Conservation (phyloP, 495 filamentous ascomycete species). For the Pyrenula massariospora region DNA sequence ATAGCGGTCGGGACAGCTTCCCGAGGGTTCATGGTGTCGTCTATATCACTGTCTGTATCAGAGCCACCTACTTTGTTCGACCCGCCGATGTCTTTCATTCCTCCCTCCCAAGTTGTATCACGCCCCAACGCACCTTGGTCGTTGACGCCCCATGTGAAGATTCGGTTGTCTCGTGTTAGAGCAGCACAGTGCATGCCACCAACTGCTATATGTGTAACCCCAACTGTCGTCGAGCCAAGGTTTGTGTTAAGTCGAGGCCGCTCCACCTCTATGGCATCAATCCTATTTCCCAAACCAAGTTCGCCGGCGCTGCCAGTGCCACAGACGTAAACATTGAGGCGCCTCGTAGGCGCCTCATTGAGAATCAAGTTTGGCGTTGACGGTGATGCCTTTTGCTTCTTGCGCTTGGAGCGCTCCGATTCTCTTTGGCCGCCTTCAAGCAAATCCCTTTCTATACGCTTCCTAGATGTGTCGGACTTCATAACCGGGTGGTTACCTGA, state of each 20-base stretch:
- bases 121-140: constrained; percentile 55
- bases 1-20: constrained; percentile 51
- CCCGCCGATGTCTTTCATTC: constrained; percentile 51
- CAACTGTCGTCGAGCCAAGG: constrained; percentile 44
- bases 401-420: no score
- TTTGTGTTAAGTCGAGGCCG: constrained; percentile 52
- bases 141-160: constrained; percentile 60
- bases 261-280: constrained; percentile 54
- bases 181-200: constrained; percentile 58
- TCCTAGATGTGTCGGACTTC: no score
- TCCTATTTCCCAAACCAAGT: constrained; percentile 53
- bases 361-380: background rate
- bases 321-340: constrained; percentile 56
- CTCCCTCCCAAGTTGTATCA: constrained; percentile 48
- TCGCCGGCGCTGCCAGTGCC: constrained; percentile 59
- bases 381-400: background rate
- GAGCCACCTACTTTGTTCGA: no score
- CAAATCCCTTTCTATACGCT: no score
- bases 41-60: constrained; percentile 34
- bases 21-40: constrained; percentile 44
- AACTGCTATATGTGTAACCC: constrained; percentile 47
- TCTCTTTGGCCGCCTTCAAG: no score
- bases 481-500: no score
- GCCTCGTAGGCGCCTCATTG: constrained; percentile 7
- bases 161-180: constrained; percentile 48